These are phyloP conservation scores for Cylindricascospora bacillispora DNA, from an alignment of 1,139 yeast species.

Conservation along the genomic window DNA sequence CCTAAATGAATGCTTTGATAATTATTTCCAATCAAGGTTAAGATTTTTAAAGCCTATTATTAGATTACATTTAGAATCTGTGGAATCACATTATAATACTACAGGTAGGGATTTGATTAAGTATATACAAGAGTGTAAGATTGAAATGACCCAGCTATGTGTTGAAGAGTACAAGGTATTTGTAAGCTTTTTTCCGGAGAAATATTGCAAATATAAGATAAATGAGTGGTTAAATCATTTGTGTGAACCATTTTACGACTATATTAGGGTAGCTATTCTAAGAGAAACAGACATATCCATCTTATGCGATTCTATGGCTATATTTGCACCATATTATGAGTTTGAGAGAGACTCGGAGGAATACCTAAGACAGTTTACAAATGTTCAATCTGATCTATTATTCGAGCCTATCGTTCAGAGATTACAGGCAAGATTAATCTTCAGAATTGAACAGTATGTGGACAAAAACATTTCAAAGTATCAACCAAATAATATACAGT, in stretches of 20 bases:
- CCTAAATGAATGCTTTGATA: slow-evolving; percentile 42
- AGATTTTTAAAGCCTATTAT: slow-evolving; percentile 36
- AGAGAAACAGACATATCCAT: slow-evolving; percentile 54
- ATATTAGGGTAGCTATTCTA: slow-evolving; percentile 49
- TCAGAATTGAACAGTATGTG: slow-evolving; percentile 61
- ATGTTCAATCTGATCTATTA: slow-evolving; percentile 41
- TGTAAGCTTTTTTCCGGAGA: slow-evolving; percentile 35
- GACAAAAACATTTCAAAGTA: slow-evolving; percentile 57
- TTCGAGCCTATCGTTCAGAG: slow-evolving; percentile 65
- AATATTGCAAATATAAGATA: slow-evolving; percentile 13
- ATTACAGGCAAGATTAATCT: slow-evolving; percentile 66
- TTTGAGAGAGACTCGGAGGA: slow-evolving; percentile 35
- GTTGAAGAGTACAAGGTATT: slow-evolving; percentile 52
- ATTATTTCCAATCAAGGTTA: slow-evolving; percentile 47
- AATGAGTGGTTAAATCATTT: slow-evolving; percentile 44
- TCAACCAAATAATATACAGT: slow-evolving; percentile 33
- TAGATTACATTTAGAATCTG: slow-evolving; percentile 27
- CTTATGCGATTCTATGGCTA: slow-evolving; percentile 63
- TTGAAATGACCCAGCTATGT: slow-evolving; percentile 45
- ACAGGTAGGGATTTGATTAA: slow-evolving; percentile 37
- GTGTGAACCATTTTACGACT: slow-evolving; percentile 68
- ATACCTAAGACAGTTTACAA: slow-evolving; percentile 19
- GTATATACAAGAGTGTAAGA: slow-evolving; percentile 45
- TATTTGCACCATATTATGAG: slow-evolving; percentile 58
- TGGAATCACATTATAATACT: slow-evolving; percentile 10